phyloP scores from a whole-genome alignment of 2,329 filamentous ascomycete genomes.

The Hymenoscyphus fraxineus region DNA sequence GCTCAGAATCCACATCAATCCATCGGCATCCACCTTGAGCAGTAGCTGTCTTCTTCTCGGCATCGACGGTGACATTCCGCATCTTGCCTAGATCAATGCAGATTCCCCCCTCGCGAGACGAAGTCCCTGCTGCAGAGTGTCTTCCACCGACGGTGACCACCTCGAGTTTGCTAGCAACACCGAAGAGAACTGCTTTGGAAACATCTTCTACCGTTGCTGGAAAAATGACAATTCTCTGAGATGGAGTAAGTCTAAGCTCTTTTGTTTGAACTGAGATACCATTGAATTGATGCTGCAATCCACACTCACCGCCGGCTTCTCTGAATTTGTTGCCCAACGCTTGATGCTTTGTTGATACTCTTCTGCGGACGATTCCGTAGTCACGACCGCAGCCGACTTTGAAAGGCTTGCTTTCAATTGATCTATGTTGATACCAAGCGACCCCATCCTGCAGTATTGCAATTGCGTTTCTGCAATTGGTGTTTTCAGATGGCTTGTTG shows the following conservation, averaged over 20 bases:
- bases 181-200: conserved; percentile 19
- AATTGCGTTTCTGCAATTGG: too few relatives aligned
- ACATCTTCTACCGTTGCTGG: conserved; percentile 22
- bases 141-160: conserved; percentile 21
- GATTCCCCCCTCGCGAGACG: conserved; percentile 24
- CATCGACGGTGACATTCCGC: conserved; percentile 18
- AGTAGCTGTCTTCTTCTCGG: conserved; percentile 17
- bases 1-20: conserved; percentile 25
- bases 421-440: not conserved
- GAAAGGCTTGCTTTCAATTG: conserved; percentile 7
- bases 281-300: not conserved
- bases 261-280: not conserved
- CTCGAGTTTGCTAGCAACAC: conserved; percentile 15
- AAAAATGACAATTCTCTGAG: conserved; percentile 22
- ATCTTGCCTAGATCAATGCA: conserved; percentile 25
- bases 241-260: not conserved
- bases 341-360: conserved; percentile 21
- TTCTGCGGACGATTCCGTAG: conserved; percentile 11
- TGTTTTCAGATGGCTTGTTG: too few relatives aligned
- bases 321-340: conserved; percentile 25
- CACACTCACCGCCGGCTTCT: conserved; percentile 23
- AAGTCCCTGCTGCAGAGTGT: conserved; percentile 21
- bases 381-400: conserved; percentile 13
- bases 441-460: conserved; percentile 2
- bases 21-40: conserved; percentile 26